Base-by-base conservation (phyloP, 352 stramenopile species). In the Ophiocytium majus region DNA sequence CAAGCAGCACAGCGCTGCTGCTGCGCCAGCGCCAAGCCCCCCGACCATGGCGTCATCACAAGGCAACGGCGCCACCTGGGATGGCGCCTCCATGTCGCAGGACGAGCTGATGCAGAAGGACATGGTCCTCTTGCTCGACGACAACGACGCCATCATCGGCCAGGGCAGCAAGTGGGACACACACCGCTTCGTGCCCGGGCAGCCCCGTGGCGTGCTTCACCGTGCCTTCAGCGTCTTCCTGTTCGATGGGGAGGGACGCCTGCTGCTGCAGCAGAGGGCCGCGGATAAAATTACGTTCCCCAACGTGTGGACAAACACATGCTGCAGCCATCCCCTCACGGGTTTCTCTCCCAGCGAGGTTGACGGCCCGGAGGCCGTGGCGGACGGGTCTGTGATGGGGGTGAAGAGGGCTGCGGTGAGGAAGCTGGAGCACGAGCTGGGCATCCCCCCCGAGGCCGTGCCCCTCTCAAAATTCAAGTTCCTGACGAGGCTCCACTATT, bases 281-380 rank as follows among this genome's bases (percentile, higher is more conserved):
- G 90, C 90, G 0, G 93, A 95, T 74, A 99, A 99, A 91, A 99
- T 99, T 90, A 99, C 97, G 33, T 99, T 99, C 90, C 97, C 97
- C 17, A 93, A 94, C 88, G 96, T 98, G 43, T 99, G 97, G 97
- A 98, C 97, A 19, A 99, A 99, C 90, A 99, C 97, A 17, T 99
- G 97, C 90, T 99, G 97, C 91, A 97, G 92, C 83, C 97, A 99
- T 91, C 97, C 97, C 19, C 91, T 99, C 64, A 96, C 97, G 89
- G 93, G 92, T 0, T 85, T 10, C 28, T 1, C 10, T 80, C 76
- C 63, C 23, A 86, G n/a, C 19, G 36, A 95, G 85, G 91, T 96
- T 0, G 93, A 96, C 84, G 81, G 43, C n/a, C 88, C 89, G 23
- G 86, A 92, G 63, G 90, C 91, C 81, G 85, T 94, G 10, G 85